These are phyloP conservation scores for Scorias spongiosa DNA, from an alignment of 2,329 filamentous ascomycete species.

Conservation along the genomic window DNA sequence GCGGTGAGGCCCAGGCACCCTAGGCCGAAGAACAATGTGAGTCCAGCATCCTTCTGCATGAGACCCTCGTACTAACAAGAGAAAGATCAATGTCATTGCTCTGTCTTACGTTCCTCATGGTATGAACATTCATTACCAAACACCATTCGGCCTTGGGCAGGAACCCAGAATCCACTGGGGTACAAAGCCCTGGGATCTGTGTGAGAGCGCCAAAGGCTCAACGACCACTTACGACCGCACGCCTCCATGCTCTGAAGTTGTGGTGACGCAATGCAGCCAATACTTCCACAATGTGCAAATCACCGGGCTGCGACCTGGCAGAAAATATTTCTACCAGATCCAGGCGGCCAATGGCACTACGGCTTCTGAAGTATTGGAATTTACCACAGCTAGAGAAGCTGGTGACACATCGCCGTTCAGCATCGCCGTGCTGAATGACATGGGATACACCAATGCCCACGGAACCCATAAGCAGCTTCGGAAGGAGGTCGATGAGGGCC, in stretches of 20 bases:
- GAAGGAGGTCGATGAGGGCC: conserved; percentile 28
- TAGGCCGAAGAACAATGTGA: conserved; percentile 32
- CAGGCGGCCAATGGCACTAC: conserved; percentile 35
- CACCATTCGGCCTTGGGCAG: conserved; percentile 36
- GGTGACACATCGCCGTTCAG: conserved; percentile 29
- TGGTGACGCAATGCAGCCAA: conserved; percentile 35
- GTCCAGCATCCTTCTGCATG: background rate
- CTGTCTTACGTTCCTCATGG: conserved; percentile 33
- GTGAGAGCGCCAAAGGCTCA: conserved; percentile 23
- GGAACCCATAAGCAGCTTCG: conserved; percentile 32
- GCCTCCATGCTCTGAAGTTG: conserved; percentile 32
- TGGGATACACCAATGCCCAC: conserved; percentile 38
- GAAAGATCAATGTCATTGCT: conserved; percentile 33
- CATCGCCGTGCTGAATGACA: conserved; percentile 36
- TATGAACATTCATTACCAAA: conserved; percentile 40
- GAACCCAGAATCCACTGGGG: conserved; percentile 32
- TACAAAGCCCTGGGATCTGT: conserved; percentile 15
- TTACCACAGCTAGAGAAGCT: conserved; percentile 31
- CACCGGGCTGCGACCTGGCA: conserved; percentile 25
- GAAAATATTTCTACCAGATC: conserved; percentile 38
- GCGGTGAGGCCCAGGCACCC: conserved; percentile 30
- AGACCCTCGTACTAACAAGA: background rate
- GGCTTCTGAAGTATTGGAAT: conserved; percentile 29
- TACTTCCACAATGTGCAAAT: conserved; percentile 38
- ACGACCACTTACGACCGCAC: conserved; percentile 36